Percentiles rank a stretch among this genome's conserved stretches.
Evolutionary conservation across 371 early-diverging fungal species (phyloP).

Genomic region (Mortierella sp.): DNA sequence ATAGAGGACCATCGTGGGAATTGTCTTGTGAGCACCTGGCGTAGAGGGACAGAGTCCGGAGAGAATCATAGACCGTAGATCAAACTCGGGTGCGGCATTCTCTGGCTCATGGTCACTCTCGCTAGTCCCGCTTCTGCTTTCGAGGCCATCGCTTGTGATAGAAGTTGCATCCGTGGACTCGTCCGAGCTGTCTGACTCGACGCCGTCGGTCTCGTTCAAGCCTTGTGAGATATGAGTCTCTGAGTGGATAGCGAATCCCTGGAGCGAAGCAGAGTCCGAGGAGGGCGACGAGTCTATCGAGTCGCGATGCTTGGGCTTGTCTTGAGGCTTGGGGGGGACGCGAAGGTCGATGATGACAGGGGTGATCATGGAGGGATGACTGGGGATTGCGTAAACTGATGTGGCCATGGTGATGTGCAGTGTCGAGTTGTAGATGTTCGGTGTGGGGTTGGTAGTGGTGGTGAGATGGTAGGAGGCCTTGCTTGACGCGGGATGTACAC

Average conservation of each 20-base stretch:
- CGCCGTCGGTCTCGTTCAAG: conserved; percentile 18
- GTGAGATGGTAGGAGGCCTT: no score
- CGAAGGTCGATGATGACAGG: conserved; percentile 52
- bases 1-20: conserved; percentile 85
- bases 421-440: no score
- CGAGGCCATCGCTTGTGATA: not conserved
- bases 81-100: conserved; percentile 12
- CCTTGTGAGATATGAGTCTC: conserved; percentile 5
- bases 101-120: conserved; percentile 9
- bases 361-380: not conserved
- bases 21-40: conserved; percentile 56
- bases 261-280: conserved; percentile 8
- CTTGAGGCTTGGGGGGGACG: conserved; percentile 9
- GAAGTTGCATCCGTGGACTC: conserved; percentile 22
- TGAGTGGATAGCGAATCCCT: not conserved
- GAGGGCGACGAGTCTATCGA: conserved; percentile 23
- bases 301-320: conserved; percentile 4
- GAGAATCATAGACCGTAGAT: conserved; percentile 61
- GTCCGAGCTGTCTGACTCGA: conserved; percentile 31
- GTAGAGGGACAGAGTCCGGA: conserved; percentile 55
- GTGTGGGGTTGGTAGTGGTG: no score
- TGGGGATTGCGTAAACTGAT: not conserved
- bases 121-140: conserved; percentile 10
- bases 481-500: no score
- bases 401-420: conserved; percentile 11